Evolutionary conservation across 352 stramenopile species (phyloP), one percentile per base, ranked within the genome.

Genomic region (Globisporangium echinulatum): DNA sequence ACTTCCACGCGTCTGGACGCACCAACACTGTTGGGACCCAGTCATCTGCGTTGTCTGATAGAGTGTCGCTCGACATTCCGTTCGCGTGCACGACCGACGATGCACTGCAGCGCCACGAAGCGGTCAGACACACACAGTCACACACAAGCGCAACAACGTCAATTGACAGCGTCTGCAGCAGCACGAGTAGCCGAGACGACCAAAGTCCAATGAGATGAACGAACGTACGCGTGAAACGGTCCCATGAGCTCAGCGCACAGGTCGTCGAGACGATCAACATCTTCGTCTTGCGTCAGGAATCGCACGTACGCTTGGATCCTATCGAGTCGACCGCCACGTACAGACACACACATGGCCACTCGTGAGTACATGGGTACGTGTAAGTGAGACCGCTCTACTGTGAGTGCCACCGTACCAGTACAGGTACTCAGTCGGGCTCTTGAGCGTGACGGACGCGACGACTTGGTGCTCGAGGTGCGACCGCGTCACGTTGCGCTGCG

Each of bases 381-480:
- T 3, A 33, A 33, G 25, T 33, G 25, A 33, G 25, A 3, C 25
- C 25, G 25, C 25, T 33, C 25, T 33, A 33, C 25, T 33, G 25
- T 33, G 25, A 33, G 25, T 3, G 25, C 25, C 2, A 33, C 25
- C 25, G 25, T 67, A 94, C 86, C 86, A 95, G 59, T 93, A 92
- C 7, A 78, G 75, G 76, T 92, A 95, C 70, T 95, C 86, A 11
- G 61, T 57, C 0, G 75, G 61, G 52, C 83, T 95, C 66, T 89
- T 82, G 11, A 95, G 64, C 7, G 80, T 69, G 2, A 89, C 54
- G 0, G 79, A 63, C 15, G 80, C 66, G 7, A 82, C 82, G 17
- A 92, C 69, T 59, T 95, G 86, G 52, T 95, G 86, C 61, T 95
- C 86, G 11, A 95, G 68, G 62, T 95, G 86, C 15, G 82, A 80